Base-by-base conservation (phyloP, 495 filamentous ascomycete species). In the Penicillium odoratum region DNA sequence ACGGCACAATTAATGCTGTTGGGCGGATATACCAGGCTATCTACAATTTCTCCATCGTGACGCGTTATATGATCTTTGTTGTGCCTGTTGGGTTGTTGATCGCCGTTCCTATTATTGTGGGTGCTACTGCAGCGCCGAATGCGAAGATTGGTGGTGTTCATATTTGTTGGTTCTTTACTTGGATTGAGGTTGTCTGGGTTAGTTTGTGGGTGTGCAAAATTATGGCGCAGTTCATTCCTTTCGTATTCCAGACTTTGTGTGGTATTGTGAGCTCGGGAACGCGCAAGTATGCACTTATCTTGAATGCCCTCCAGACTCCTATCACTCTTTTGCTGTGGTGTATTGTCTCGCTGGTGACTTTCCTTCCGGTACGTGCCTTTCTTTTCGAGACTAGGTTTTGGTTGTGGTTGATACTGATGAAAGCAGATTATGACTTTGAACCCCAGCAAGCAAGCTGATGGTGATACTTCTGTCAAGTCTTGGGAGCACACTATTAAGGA, bases 131-230 rank as follows among this genome's bases (percentile, higher is more conserved):
- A n/a, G 74, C 51, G 68, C 75, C 67, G 31, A 61, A 83, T 44
- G 80, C 83, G 11, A 72, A 71, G 6, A 85, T 90, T 61, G 85
- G 80, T 1, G 82, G 83, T 8, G 88, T 93, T 0, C 77, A 83
- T 29, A 78, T 94, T 30, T 82, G 88, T 53, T 83, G 85, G 79
- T 87, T 98, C 62, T 98, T 93, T 65, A 76, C 86, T 29, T 98
- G 94, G 94, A 82, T 98, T 61, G 91, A 96, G 70, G 81, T 96
- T 54, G 83, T 95, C 29, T 97, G 93, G 93, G 75, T 93, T 42
- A 83, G 85, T 54, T 78, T 98, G 51, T 98, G 94, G 94, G 82
- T 83, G 25, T 88, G 85, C 44, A 98, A 98, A 74, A 69, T 96
- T 34, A 78, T 89, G 26, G 89, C 93, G 7, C 88, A 90, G 67